Evolutionary conservation across 2,329 filamentous ascomycete genomes (phyloP).

Genomic region (Botrytis squamosa): DNA sequence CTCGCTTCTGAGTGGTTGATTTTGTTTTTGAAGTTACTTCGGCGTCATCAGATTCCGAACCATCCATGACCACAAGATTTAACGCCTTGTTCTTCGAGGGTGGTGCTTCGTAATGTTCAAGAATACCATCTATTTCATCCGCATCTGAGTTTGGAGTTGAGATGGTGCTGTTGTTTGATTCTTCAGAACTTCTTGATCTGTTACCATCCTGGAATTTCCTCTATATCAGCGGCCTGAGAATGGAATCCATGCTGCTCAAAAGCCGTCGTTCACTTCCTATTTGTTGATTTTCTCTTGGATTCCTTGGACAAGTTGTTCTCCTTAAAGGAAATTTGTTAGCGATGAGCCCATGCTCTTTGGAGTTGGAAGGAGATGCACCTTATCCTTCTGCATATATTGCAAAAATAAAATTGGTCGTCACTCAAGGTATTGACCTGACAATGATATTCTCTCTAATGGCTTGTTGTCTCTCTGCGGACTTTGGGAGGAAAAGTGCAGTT

Average conservation of each 20-base stretch:
- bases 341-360: not conserved
- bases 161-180: not conserved
- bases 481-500: not conserved
- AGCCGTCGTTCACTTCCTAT: not conserved
- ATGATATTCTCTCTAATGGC: not conserved
- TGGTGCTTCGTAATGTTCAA: not conserved
- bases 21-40: not conserved
- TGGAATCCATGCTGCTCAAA: not conserved
- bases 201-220: not conserved
- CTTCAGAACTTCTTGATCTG: not conserved
- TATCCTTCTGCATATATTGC: not conserved
- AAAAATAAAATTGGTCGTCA: not conserved
- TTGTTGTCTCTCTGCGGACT: not conserved
- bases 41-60: constrained; percentile 7
- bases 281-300: not conserved
- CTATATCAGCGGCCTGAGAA: not conserved
- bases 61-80: constrained; percentile 7
- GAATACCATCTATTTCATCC: not conserved
- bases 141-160: not conserved
- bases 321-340: not conserved
- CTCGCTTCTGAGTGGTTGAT: constrained; percentile 16
- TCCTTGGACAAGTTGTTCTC: not conserved
- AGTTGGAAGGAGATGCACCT: not conserved
- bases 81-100: not conserved
- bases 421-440: not conserved